A percentile compares a stretch with the other conserved stretches of the same genome.
Evolutionary conservation across 163 green algal species (phyloP).

Genomic region (Scenedesmus sp.): DNA sequence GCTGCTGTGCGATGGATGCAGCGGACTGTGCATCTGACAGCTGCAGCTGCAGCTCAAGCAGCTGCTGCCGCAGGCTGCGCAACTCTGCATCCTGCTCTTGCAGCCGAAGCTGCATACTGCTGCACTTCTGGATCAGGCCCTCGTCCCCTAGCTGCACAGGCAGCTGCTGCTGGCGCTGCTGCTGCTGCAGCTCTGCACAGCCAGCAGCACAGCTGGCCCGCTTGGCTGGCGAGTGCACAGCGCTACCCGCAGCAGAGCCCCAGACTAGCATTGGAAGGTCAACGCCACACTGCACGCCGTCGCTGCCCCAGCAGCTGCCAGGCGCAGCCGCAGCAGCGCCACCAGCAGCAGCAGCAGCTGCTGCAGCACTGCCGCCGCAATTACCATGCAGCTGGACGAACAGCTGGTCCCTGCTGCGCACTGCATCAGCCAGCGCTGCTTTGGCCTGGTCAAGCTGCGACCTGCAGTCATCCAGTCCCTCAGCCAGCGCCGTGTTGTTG

Average conservation of each 20-base stretch:
- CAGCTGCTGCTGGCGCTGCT: neutral
- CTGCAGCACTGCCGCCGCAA: neutral
- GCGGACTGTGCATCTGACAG: constrained; percentile 34
- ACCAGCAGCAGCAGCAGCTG: neutral
- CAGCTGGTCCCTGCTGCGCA: constrained; percentile 8
- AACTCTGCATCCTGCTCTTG: constrained; percentile 4
- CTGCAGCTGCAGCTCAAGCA: constrained; percentile 46
- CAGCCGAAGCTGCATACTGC: neutral
- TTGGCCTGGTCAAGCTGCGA: constrained; percentile 23
- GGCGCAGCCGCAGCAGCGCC: neutral
- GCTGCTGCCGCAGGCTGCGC: constrained; percentile 33
- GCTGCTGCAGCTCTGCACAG: neutral
- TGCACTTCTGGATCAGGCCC: constrained; percentile 23
- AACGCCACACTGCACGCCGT: neutral
- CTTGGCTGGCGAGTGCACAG: neutral
- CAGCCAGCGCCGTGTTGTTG: neutral
- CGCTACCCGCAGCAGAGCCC: neutral
- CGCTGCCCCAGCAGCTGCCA: neutral
- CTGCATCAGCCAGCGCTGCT: neutral
- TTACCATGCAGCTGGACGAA: constrained; percentile 16
- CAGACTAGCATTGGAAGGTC: neutral
- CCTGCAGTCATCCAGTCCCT: constrained; percentile 25
- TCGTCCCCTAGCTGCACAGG: neutral
- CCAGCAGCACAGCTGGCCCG: neutral
- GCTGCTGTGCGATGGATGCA: neutral